phyloP scores from a whole-genome alignment of 768 basidiomycete species.

The Cyathus striatus region DNA sequence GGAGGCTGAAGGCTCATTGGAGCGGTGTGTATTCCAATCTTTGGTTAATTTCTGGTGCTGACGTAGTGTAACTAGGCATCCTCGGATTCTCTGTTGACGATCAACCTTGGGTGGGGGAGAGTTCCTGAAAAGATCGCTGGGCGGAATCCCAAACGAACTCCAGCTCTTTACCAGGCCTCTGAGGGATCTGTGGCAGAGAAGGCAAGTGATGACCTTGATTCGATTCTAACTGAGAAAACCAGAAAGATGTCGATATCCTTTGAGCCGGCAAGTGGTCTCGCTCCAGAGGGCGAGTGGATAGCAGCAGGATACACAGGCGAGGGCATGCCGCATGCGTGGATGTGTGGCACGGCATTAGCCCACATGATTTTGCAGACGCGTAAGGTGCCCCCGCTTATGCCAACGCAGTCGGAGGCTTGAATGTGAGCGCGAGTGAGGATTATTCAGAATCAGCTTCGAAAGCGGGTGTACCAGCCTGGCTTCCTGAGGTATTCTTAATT shows the following conservation, averaged over 20 bases:
- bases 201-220: slow-evolving; percentile 4
- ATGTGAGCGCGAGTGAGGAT: neutral
- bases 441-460: slow-evolving; percentile 4
- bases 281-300: slow-evolving; percentile 62
- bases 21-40: slow-evolving; percentile 29
- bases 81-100: slow-evolving; percentile 57
- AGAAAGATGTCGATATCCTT: slow-evolving; percentile 1
- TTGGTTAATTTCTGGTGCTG: neutral
- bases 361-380: slow-evolving; percentile 50
- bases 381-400: slow-evolving; percentile 1
- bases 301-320: slow-evolving; percentile 68
- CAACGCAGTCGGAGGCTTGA: neutral
- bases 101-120: slow-evolving; percentile 53
- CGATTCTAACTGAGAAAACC: slow-evolving; percentile 3
- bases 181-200: neutral
- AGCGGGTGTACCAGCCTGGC: slow-evolving; percentile 29
- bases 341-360: slow-evolving; percentile 54
- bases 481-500: slow-evolving; percentile 46
- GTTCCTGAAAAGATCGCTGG: neutral
- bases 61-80: too few relatives aligned
- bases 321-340: slow-evolving; percentile 70
- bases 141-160: neutral
- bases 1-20: slow-evolving; percentile 49
- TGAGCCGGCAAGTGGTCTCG: slow-evolving; percentile 9
- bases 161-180: too few relatives aligned